Base-by-base conservation (phyloP, 2,329 filamentous ascomycete genomes). In the Neoarthrinium moseri region DNA sequence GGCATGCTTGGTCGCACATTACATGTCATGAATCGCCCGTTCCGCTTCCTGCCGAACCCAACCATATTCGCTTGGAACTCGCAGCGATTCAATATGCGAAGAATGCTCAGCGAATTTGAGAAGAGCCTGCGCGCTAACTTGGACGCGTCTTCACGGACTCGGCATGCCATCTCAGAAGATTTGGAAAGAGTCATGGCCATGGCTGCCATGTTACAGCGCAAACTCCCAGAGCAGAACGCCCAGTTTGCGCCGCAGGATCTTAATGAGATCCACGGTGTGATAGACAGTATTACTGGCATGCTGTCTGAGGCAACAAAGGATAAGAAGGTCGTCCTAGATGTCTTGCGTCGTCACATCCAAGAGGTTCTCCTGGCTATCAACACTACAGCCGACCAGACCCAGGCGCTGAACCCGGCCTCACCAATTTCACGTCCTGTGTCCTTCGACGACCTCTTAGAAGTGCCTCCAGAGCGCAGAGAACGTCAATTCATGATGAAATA, bases 21-120 rank as follows among this genome's bases (percentile, higher is more conserved):
- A 18, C 74, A 79, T 43, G 72, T 80, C 18, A 63, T 65, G 5
- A 61, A 73, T 36, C 78, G 67, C 39, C 68, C 65, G 46, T 82
- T 76, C 50, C 75, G 75, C 2, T 72, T 74, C 58, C 65, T 83
- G 2, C 79, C 79, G 0, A 83, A 83, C 49, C 79, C 79, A 0
- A 82, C 78, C 0, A 65, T 69, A 2, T 74, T 76, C 43, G 62
- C 60, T n/a, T 82, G 77, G 78, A 71, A 80, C 47, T 76, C 68
- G 47, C 67, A 69, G 35, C 70, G 70, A 2, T 70, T 79, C 27
- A 71, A 67, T 30, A 54, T 78, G 2, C 56, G 62, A 13, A 68
- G 65, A 41, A 57, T 78, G 1, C 56, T 78, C 11, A 27, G 20
- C 18, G 39, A 30, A 27, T 43, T 43, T 20, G 18, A 40, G 54